Evolutionary conservation across 768 basidiomycete genomes (phyloP), one percentile per base, ranked within the genome.

Genomic region (Panaeolus papilionaceus): DNA sequence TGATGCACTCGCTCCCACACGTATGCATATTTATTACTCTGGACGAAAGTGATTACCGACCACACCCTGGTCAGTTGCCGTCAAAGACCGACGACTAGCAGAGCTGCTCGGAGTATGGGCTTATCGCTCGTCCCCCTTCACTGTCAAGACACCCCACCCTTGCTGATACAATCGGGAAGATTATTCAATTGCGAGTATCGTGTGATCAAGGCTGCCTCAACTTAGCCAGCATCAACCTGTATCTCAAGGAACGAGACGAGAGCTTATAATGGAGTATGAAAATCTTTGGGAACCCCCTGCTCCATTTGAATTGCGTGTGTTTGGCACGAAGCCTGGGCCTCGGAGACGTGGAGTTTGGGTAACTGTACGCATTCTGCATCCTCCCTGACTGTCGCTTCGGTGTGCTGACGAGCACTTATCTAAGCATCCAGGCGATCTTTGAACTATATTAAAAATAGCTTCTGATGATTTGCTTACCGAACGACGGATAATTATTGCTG

Each of bases 11-110:
- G 28, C 54, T 33, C 49, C 20, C 44, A 10, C 66, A 69, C 64
- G 66, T 66, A 63, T 39, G 37, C 20, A 20, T 49, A 37, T 68
- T 68, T 62, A 65, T 68, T 47, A 68, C 62, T 47, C 42, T 58
- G 33, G 61, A 69, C 63, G 68, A 49, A 10, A 39, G 26, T 44
- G 42, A 64, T 49, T 64, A 49, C 47, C 47, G 20, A 49, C 47
- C 47, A 26, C 47, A 49, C 47, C 10, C 47, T 33, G 54, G 33
- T 58, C 10, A 58, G 33, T 58, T 16, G 54, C 33, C 54, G 54
- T 58, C 54, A 28, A 58, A 28, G 54, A 58, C 26, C 54, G 33
- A 58, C 54, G 28, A 58, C 28, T 33, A 58, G 28, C 54, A 33
- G 12, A 58, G 28, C 16, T 51, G 54, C 54, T 58, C 54, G 26